A percentile compares a stretch with the other conserved stretches of the same genome.
Conservation (phyloP, 345 rosid species). For the Arabis hirsuta region DNA sequence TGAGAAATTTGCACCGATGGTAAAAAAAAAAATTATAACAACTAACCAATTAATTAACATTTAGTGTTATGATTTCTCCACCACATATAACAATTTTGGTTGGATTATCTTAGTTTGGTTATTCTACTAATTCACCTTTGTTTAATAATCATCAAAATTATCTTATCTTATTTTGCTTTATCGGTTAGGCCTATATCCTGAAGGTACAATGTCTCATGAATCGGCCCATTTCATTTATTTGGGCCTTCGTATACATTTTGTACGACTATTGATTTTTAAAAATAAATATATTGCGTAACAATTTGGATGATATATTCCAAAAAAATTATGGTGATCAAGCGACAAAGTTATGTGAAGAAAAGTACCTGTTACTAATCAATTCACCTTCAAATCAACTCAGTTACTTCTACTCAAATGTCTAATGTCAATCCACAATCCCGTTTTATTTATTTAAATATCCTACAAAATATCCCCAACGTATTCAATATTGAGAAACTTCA, state of each 20-base stretch:
- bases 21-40: too few relatives aligned
- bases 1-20: too few relatives aligned
- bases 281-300: background rate
- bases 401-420: constrained; percentile 12
- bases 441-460: background rate
- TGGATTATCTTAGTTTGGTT: too few relatives aligned
- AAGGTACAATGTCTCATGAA: background rate
- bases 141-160: constrained; percentile 13
- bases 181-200: background rate
- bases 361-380: constrained; percentile 2
- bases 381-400: constrained; percentile 25
- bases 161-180: background rate
- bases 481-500: background rate
- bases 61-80: too few relatives aligned
- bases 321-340: background rate
- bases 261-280: background rate
- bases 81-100: too few relatives aligned
- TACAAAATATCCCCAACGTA: constrained; percentile 13
- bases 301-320: constrained; percentile 13
- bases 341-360: constrained; percentile 4
- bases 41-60: too few relatives aligned
- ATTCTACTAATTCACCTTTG: too few relatives aligned
- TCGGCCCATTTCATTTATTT: background rate
- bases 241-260: background rate
- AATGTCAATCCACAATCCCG: constrained; percentile 3